phyloP scores from a whole-genome alignment of 169 alveolate genomes.

The Plasmodium blacklocki region DNA sequence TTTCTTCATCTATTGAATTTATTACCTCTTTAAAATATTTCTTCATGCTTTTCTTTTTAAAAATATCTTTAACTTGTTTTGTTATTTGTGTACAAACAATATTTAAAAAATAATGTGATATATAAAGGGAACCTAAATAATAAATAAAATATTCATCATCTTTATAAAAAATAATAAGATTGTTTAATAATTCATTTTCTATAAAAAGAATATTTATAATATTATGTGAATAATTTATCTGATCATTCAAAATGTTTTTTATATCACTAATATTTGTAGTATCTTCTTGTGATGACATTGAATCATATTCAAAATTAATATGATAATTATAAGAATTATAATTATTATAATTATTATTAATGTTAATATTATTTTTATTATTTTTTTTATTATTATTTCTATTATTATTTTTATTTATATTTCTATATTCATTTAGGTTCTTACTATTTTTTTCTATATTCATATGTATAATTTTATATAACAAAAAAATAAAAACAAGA shows the following conservation, averaged over 20 bases:
- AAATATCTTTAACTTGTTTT: constrained; percentile 54
- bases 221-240: not conserved
- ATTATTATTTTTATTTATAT: not conserved
- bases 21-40: constrained; percentile 14
- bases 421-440: not conserved
- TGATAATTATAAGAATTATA: too few relatives aligned
- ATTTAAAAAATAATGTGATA: constrained; percentile 63
- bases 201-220: constrained; percentile 18
- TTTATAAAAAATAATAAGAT: constrained; percentile 13
- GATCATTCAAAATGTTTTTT: too few relatives aligned
- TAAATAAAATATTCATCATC: constrained; percentile 50
- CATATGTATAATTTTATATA: constrained; percentile 21
- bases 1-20: constrained; percentile 27
- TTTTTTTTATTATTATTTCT: not conserved
- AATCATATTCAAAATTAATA: too few relatives aligned
- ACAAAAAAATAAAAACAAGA: constrained; percentile 23
- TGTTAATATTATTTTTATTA: not conserved
- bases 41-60: constrained; percentile 31
- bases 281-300: too few relatives aligned
- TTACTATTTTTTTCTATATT: constrained; percentile 7
- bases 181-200: constrained; percentile 4
- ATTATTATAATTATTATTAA: too few relatives aligned
- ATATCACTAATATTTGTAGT: too few relatives aligned
- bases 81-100: constrained; percentile 51
- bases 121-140: constrained; percentile 28